Base-by-base conservation (phyloP, 768 basidiomycete genomes). In the Tylopilus felleus region DNA sequence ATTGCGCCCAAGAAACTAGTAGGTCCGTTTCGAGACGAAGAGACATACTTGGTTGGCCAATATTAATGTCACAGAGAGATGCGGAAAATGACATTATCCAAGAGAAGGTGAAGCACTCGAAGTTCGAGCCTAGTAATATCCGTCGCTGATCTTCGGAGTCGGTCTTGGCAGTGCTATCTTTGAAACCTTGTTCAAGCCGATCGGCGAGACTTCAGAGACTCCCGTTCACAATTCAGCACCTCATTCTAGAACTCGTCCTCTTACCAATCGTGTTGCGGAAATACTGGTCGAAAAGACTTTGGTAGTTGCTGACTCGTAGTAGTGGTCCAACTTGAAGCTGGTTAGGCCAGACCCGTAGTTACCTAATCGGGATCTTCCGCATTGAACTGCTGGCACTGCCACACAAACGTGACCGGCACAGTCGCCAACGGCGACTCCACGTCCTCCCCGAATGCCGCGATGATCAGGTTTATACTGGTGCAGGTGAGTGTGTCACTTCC, bases 381-480 rank as follows among this genome's bases (percentile, higher is more conserved):
- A 14, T 17, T 8, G 36, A 5, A 5, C n/a, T 9, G 38, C 38
- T n/a, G 19, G 12, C 17, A n/a, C 8, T 6, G 16, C 35, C 25
- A 27, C 25, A 27, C 25, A 27, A 10, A 31, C 4, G 5, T 48
- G 25, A 27, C 3, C 25, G 25, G n/a, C n/a, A n/a, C n/a, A n/a
- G n/a, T n/a, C n/a, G n/a, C n/a, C 9, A 36, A 47, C 53, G 8
- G 16, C 31, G 14, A 53, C n/a, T n/a, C 5, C 29, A 9, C 50
- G 12, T 50, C 43, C 49, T 45, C 47, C 51, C 39, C 46, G 51
- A 42, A 63, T 65, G 68, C 38, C 23, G 62, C 58, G 51, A 98
- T 98, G 95, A 97, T 98, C 74, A 85, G 92, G 60, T 98, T 98
- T 73, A 97, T 98, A 69, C 83, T 98, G 48, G 95, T 98, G 16